phyloP scores from a whole-genome alignment of 352 stramenopile species.

The Saprolegnia diclina region DNA sequence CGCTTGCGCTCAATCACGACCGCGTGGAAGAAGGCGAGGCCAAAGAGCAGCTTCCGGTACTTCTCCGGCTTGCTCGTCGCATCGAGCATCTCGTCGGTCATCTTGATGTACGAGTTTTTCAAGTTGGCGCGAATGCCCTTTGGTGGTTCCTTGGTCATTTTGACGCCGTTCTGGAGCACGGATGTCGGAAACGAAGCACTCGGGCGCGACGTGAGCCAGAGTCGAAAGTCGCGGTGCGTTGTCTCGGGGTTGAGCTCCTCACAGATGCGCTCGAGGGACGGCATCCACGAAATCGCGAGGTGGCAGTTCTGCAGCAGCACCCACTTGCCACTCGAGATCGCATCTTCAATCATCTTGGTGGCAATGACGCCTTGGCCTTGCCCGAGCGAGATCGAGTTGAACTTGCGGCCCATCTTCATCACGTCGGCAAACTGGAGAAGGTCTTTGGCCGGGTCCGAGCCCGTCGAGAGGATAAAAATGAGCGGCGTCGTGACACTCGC shows the following conservation, averaged over 20 bases:
- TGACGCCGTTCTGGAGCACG: constrained; percentile 30
- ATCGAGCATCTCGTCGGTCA: constrained; percentile 71
- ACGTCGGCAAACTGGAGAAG: constrained; percentile 85
- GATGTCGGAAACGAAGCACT: constrained; percentile 44
- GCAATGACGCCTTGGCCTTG: constrained; percentile 90
- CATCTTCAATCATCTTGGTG: constrained; percentile 86
- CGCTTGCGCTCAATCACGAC: constrained; percentile 33
- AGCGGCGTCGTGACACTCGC: constrained; percentile 84
- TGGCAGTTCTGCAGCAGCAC: constrained; percentile 94
- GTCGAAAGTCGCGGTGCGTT: constrained; percentile 86
- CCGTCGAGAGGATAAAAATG: constrained; percentile 91
- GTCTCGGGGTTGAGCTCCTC: constrained; percentile 83
- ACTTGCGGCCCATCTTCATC: constrained; percentile 82
- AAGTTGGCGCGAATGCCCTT: constrained; percentile 31
- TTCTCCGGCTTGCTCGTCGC: constrained; percentile 38
- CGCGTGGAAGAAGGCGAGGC: constrained; percentile 55
- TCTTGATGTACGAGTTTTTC: constrained; percentile 69
- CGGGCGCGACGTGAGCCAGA: constrained; percentile 79
- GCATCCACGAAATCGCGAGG: constrained; percentile 93
- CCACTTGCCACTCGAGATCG: constrained; percentile 87
- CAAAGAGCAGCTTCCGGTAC: constrained; percentile 32
- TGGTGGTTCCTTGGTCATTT: constrained; percentile 33
- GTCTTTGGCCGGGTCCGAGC: constrained; percentile 92
- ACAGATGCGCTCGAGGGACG: constrained; percentile 91
- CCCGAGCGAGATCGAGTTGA: constrained; percentile 91